Evolutionary conservation across 345 rosid species (phyloP), one percentile per base, ranked within the genome.

Genomic region (Rhizophora mangle): DNA sequence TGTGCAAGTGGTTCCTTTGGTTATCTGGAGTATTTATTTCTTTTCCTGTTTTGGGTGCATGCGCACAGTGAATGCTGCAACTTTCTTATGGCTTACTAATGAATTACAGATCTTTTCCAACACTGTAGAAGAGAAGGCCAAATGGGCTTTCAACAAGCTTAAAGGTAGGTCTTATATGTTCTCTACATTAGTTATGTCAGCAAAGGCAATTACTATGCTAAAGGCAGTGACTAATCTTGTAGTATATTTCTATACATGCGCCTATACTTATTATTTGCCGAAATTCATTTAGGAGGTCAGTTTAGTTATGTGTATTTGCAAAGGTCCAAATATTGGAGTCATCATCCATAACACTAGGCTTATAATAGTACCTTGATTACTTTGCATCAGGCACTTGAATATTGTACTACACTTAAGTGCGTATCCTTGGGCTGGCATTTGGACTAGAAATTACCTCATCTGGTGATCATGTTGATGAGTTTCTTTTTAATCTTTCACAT

Each of bases 81-180:
- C 46, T 39, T 49, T 60, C 65, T 49, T 26, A 68, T 43, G 16
- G 51, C 46, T 55, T 55, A 60, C 53, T 66, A 37, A 26, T 57
- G 63, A 22, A 55, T 74, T 73, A 72, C 92, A 95, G 99, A 82
- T 84, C 60, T 77, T 95, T 81, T 95, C 99, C 21, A 88, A 60
- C 66, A 85, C 97, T 6, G 96, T 95, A 60, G 97, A 95, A 83
- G 97, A 95, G 85, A 92, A 95, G 81, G 97, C 97, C n/a, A 95
- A 86, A 84, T 91, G 97, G 99, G 70, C 92, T 68, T 91, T 95
- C 86, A 54, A 54, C 58, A 54, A 54, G 13, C 58, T 54, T 11
- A 54, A 92, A 54, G 58, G 58, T 54, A 54, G 58, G 27, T 54
- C 21, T 54, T 2, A 21, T 54, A 24, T 20, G 22, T 54, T 54